Percentiles rank a stretch among this genome's conserved stretches.
Conservation (phyloP, 345 rosid genomes). For the Carallia brachiata region DNA sequence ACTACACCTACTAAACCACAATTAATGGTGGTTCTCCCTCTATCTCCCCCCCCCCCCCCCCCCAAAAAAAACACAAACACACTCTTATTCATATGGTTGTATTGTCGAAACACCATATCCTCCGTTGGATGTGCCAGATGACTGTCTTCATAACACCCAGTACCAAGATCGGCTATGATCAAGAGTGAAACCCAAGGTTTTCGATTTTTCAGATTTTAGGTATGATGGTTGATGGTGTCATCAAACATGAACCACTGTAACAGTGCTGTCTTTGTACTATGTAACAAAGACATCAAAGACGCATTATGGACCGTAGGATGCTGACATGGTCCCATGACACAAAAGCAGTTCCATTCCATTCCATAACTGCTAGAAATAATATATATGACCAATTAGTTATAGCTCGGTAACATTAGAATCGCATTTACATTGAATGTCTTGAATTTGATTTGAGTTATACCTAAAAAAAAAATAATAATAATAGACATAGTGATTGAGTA, state of each 20-base stretch:
- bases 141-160: slow-evolving; percentile 25
- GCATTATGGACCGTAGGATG: slow-evolving; percentile 38
- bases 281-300: slow-evolving; percentile 19
- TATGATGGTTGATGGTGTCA: slow-evolving; percentile 37
- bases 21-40: background rate
- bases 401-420: too few relatives aligned
- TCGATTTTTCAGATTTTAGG: slow-evolving; percentile 22
- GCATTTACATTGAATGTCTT: too few relatives aligned
- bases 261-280: slow-evolving; percentile 16
- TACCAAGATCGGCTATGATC: slow-evolving; percentile 10
- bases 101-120: background rate
- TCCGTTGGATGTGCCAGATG: slow-evolving; percentile 30
- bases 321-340: slow-evolving; percentile 11
- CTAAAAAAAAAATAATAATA: too few relatives aligned
- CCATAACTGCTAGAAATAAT: background rate
- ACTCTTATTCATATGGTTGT: background rate
- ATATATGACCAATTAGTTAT: too few relatives aligned
- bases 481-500: background rate
- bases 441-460: too few relatives aligned
- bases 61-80: background rate
- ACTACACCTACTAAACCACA: too few relatives aligned
- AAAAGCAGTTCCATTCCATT: background rate
- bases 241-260: slow-evolving; percentile 16
- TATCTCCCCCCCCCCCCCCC: background rate
- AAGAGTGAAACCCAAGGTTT: background rate